Base-by-base conservation (phyloP, 495 filamentous ascomycete genomes). In the Penicillium cinerascens region DNA sequence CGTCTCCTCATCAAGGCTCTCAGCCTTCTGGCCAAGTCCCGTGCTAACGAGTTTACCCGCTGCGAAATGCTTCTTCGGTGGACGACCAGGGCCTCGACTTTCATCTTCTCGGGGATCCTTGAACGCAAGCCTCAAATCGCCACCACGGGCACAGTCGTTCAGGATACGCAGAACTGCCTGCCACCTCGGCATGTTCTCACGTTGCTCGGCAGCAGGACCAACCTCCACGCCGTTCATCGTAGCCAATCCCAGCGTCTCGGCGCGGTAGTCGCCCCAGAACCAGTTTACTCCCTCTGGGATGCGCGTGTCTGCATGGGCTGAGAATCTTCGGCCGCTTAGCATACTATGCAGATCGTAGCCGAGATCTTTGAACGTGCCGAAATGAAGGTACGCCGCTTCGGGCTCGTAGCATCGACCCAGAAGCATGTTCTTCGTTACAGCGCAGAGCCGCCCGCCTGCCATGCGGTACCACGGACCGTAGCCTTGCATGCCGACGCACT, bases 201-300 rank as follows among this genome's bases (percentile, higher is more conserved):
- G 71, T 15, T 68, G 62, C 2, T 65, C 60, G 35, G 75, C 77
- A 16, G 69, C 73, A 17, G 61, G 49, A 3, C 73, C 70, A 17
- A 77, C 71, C 11, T 81, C 76, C 2, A 72, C 49, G 0, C 79
- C 78, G 52, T 82, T 83, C 9, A 83, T 63, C 15, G 71, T 71
- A 18, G 78, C 72, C 11, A 85, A 44, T 25, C 76, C 79, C 4
- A 85, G 72, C 0, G 78, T 77, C 37, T 84, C 73, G 0, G 73
- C 72, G 2, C 82, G 71, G 41, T 67, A 70, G 42, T 84, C 80
- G 16, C 72, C 78, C 80, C 80, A 84, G 62, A 78, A 81, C 78
- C 78, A 83, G 2, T 59, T 52, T n/a, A 71, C 66, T 4, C 60
- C 67, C 6, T 60, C 42, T 0, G 63, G 55, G 25, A 83, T 80